Conservation (phyloP, 345 rosid genomes). For the Eucalyptus pauciflora region DNA sequence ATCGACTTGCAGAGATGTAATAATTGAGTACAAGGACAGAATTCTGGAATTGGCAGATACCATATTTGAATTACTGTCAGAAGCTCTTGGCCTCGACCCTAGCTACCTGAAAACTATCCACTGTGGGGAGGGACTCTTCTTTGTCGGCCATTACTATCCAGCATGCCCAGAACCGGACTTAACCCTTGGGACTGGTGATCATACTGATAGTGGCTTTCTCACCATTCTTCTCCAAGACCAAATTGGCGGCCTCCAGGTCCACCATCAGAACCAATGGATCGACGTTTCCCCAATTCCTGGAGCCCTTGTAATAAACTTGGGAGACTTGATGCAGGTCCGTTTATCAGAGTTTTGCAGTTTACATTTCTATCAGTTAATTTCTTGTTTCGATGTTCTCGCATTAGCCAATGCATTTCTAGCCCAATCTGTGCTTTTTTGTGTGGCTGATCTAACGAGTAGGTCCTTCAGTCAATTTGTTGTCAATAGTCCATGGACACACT, state of each 20-base stretch:
- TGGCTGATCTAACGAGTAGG: neutral
- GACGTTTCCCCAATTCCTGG: constrained; percentile 5
- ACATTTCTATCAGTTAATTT: neutral
- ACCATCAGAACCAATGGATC: constrained; percentile 9
- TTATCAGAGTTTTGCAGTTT: neutral
- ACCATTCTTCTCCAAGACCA: constrained; percentile 23
- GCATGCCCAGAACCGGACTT: constrained; percentile 31
- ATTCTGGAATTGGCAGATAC: neutral
- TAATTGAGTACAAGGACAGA: constrained; percentile 4
- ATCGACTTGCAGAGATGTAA: constrained; percentile 7
- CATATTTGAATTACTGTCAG: constrained; percentile 15
- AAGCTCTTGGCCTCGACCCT: constrained; percentile 17
- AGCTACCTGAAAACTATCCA: constrained; percentile 3
- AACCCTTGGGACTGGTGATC: constrained; percentile 13
- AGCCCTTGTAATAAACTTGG: constrained; percentile 12
- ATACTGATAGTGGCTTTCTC: constrained; percentile 10
- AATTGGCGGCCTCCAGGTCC: constrained; percentile 25
- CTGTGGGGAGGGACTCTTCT: constrained; percentile 4
- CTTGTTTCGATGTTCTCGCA: neutral
- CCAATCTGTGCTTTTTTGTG: neutral
- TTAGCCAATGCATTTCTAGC: neutral
- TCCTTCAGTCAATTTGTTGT: neutral
- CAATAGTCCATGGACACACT: neutral
- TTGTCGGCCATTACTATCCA: constrained; percentile 19
- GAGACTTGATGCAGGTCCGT: constrained; percentile 13